Evolutionary conservation across 768 basidiomycete species (phyloP), one percentile per base, ranked within the genome.

Genomic region (Pulveroboletus sp.): DNA sequence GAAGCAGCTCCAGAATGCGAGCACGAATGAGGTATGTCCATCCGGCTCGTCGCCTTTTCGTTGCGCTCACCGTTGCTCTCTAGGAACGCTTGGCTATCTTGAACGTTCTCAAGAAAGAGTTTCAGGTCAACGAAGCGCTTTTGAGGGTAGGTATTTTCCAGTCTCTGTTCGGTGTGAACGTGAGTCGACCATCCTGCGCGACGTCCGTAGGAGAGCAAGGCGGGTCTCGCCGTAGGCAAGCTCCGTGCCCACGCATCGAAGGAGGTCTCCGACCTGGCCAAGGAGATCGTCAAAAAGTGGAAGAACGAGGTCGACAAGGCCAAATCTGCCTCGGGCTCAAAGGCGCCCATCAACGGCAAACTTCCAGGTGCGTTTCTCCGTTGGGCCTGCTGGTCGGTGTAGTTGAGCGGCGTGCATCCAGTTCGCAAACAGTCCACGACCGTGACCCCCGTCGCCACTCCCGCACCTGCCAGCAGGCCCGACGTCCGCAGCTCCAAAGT

Each of bases 221-320:
- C 85, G 4, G 93, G 93, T 43, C 71, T 95, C n/a, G 88, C 91
- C 0, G 91, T 96, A 3, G 91, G 92, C 46, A 94, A 94, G 72
- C 77, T 94, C 15, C 81, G 93, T 41, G 75, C 77, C 28, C 86
- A 93, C 67, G 71, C 78, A 1, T 72, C 78, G 11, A 89, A 86
- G 60, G 77, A 83, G 10, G 83, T 96, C 8, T 67, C 89, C 8
- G 87, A 90, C 56, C 72, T 89, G 6, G 90, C 93, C 15, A 95
- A 94, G 68, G 91, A 92, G 57, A 74, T 94, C 39, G 93, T 96
- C 43, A 89, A 84, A 69, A 87, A 85, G 61, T 96, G 93, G 93
- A 94, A 94, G 70, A 78, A 72, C 28, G 85, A 86, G 53, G 93
- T 95, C 31, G 91, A 93, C 51, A 83, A 81, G 60, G 79, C 78